Base-by-base conservation (phyloP, 2,329 filamentous ascomycete genomes). In the Cladophialophora immunda region DNA sequence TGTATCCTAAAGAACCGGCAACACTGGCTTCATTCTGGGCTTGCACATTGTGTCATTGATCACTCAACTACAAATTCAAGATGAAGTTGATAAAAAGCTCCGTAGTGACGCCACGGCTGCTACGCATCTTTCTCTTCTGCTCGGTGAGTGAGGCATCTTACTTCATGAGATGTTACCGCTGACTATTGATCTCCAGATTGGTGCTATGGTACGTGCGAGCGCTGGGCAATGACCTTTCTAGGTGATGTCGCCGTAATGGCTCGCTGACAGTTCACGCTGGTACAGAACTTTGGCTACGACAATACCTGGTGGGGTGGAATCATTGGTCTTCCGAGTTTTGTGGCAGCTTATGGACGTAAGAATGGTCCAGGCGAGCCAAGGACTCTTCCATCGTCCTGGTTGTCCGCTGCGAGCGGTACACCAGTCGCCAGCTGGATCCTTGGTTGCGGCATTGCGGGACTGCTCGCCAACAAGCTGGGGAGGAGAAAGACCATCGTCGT, bases 291-390 rank as follows among this genome's bases (percentile, higher is more conserved):
- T 60, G 68, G 70, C 3, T 70, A 69, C 45, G 70, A 71, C 34
- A 70, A 71, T 32, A 64, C 60, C 27, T 70, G 68, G 70, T 71
- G 68, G 70, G 64, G 63, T 57, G 58, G 64, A 34, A 64, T 64
- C 41, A 65, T 70, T 52, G 68, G 67, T 22, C 32, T 67, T 8
- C 50, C 59, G 5, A 65, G 58, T 8, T 71, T 71, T 60, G 58
- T 56, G 17, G 27, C 63, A 53, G 53, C 67, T 27, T 64, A 67
- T 58, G 55, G 68, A 8, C 53, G 53, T 27, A 29, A 56, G 22
- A 56, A 56, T 29, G 53, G 53, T 29, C 53, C 53, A 29, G 53
- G 30, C 27, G 30, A 27, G 27, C 53, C 53, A 27, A 19, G 53
- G 17, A 56, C 22, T 56, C 53, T 62, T 27, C 58, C 58, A 13